phyloP scores from a whole-genome alignment of 2,329 filamentous ascomycete genomes.

The Fusarium foetens region DNA sequence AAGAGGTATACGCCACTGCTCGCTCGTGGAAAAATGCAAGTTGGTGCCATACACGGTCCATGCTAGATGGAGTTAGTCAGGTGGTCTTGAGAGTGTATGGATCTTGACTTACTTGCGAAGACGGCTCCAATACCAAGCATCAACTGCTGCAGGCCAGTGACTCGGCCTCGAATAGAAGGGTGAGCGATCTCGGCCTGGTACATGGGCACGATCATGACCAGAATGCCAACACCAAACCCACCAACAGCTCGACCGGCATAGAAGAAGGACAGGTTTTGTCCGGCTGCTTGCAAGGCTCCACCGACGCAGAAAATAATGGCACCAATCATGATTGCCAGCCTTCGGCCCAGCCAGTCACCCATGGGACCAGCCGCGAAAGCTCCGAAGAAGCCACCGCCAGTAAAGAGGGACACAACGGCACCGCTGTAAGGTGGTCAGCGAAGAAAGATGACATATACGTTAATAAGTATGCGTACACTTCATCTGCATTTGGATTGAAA shows the following conservation, averaged over 20 bases:
- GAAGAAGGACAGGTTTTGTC: not conserved
- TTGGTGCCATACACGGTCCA: not conserved
- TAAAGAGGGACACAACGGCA: not conserved
- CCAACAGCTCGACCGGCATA: not conserved
- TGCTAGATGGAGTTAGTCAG: not conserved
- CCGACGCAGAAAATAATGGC: not conserved
- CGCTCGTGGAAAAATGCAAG: not conserved
- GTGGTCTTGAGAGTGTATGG: fast-evolving
- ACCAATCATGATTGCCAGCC: not conserved
- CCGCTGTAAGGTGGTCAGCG: too few species aligned
- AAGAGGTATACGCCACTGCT: not conserved
- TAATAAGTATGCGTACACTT: not conserved
- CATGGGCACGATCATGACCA: not conserved
- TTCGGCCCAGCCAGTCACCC: not conserved
- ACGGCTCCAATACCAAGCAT: not conserved
- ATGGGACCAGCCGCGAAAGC: not conserved
- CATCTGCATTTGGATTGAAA: not conserved
- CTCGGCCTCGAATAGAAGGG: not conserved
- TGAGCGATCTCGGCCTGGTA: not conserved
- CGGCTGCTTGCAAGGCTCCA: not conserved
- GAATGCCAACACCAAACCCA: not conserved
- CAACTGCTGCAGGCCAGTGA: not conserved
- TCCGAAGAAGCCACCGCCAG: not conserved
- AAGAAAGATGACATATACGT: too few species aligned
- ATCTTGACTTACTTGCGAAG: not conserved